Evolutionary conservation across 495 filamentous ascomycete species (phyloP), one percentile per base, ranked within the genome.

Genomic region (Jackrogersella multiformis): DNA sequence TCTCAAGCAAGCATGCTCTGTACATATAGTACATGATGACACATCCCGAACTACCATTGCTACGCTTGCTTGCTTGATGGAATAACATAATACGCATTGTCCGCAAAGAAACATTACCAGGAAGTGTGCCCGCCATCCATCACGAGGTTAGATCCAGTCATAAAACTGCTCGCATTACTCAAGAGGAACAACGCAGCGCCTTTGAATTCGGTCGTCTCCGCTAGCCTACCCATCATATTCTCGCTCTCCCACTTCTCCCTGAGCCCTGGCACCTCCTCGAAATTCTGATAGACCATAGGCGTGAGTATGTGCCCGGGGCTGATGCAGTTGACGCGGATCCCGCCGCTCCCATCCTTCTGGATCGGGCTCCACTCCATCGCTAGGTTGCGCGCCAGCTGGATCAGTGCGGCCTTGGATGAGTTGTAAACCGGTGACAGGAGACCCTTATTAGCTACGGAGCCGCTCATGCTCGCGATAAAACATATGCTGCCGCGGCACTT

Each of bases 401-500:
- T 85, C 2, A 92, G 84, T 0, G 88, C 88, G 0, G 89, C 89
- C 68, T 92, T 92, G 35, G 83, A 87, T 0, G 83, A 84, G 73
- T 92, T 92, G 74, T 92, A 91, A 0, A 90, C 71, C 18, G 88
- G 82, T 3, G 82, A 84, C 2, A 86, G 80, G 71, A 91, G 81
- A n/a, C 88, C 89, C 74, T 89, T 87, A 74, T 93, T 93, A 39
- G 89, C 91, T 61, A 92, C 80, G 13, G 81, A 81, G 7, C 88
- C 90, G 67, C 85, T 89, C 89, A 94, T 92, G 68, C 84, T 87
- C 8, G 89, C 89, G 70, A 92, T 87, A 64, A 94, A 76, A 18
- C 83, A 86, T 56, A 94, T 92, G 64, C 86, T 88, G 20, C 90
- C 90, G 16, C 83, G 85, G 53, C 83, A 88, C 28, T 86, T 87